Percentiles rank a stretch among this genome's conserved stretches.
phyloP scores from a whole-genome alignment of 768 basidiomycete species.

The Coprinopsis marcescibilis region DNA sequence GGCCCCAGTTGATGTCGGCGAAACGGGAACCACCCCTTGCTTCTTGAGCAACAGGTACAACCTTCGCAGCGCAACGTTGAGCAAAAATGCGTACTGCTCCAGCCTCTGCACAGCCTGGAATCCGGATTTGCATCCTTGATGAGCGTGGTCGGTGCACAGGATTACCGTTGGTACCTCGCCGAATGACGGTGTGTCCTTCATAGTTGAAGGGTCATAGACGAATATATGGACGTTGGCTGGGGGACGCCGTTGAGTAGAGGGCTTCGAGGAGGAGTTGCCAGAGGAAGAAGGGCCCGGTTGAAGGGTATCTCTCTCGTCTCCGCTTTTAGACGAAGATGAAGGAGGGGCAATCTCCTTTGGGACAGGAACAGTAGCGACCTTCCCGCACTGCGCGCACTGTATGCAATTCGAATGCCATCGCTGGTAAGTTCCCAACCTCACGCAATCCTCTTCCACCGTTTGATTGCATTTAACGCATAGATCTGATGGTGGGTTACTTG shows the following conservation, averaged over 20 bases:
- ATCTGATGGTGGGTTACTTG: conserved; percentile 80
- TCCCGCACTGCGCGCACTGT: conserved; percentile 78
- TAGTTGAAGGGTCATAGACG: conserved; percentile 66
- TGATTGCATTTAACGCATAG: conserved; percentile 83
- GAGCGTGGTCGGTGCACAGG: conserved; percentile 74
- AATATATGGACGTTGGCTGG: conserved; percentile 80
- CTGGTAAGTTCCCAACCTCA: conserved; percentile 90
- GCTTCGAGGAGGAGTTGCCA: conserved; percentile 35
- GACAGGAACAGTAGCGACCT: conserved; percentile 57
- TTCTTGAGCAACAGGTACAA: conserved; percentile 84
- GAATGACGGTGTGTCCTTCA: conserved; percentile 63
- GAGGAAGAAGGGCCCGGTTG: conserved; percentile 2
- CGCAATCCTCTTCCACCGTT: conserved; percentile 97
- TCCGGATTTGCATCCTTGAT: conserved; percentile 59
- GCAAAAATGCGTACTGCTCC: conserved; percentile 95
- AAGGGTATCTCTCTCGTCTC: conserved; percentile 41
- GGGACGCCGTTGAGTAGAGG: conserved; percentile 60
- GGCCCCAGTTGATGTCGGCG: conserved; percentile 34
- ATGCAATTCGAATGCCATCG: conserved; percentile 96
- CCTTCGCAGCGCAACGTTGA: conserved; percentile 91
- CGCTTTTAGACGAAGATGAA: conserved; percentile 37
- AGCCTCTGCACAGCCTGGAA: conserved; percentile 90
- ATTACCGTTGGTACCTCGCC: conserved; percentile 69
- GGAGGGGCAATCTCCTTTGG: conserved; percentile 39
- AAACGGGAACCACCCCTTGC: conserved; percentile 83